A percentile compares a stretch with the other conserved stretches of the same genome.
Conservation (phyloP, 331 rosid species). For the Rhamnella rubrinervis region DNA sequence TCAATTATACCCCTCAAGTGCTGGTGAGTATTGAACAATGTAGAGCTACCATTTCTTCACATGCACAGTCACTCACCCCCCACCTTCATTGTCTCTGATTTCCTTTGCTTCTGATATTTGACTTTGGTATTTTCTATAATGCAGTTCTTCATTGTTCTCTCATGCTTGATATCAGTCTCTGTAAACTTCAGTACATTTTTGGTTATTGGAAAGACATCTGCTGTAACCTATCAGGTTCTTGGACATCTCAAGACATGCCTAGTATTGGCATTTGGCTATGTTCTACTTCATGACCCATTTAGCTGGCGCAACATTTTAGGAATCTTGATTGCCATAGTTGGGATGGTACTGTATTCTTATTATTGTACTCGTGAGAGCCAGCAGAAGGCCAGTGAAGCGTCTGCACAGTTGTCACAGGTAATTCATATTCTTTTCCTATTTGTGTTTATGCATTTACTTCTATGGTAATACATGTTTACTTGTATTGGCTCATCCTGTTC, state of each 20-base stretch:
- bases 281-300: slow-evolving; percentile 83
- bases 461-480: neutral
- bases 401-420: slow-evolving; percentile 58
- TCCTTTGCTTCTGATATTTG: slow-evolving; percentile 1
- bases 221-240: slow-evolving; percentile 94
- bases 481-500: neutral
- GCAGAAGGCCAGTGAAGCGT: slow-evolving; percentile 61
- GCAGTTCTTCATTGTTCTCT: slow-evolving; percentile 83
- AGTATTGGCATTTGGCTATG: slow-evolving; percentile 88
- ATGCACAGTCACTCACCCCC: neutral
- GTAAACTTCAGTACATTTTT: slow-evolving; percentile 97
- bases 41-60: neutral
- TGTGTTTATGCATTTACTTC: slow-evolving; percentile 2
- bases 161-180: slow-evolving; percentile 85
- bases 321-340: slow-evolving; percentile 75
- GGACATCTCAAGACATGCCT: slow-evolving; percentile 96
- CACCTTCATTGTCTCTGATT: neutral
- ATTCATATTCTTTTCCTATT: neutral
- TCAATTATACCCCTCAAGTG: slow-evolving; percentile 74
- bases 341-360: slow-evolving; percentile 87
- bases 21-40: slow-evolving; percentile 53
- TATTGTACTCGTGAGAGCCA: slow-evolving; percentile 63
- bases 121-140: slow-evolving; percentile 13
- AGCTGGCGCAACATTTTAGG: slow-evolving; percentile 89
- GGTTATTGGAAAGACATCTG: slow-evolving; percentile 92